Conservation (phyloP, 805 yeast species). For the Monosporozyma servazzii region DNA sequence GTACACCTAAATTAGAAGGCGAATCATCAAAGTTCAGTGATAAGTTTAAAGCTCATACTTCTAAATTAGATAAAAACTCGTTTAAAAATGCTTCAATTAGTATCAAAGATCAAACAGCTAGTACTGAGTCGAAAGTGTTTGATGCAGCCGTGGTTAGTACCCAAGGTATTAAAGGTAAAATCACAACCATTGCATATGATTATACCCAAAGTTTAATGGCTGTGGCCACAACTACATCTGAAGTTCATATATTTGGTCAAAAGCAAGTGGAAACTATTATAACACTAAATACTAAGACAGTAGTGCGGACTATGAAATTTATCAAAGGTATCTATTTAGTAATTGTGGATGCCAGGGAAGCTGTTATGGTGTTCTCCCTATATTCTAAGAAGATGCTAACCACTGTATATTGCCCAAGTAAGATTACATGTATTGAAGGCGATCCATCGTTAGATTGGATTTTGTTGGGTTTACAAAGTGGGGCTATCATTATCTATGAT, state of each 20-base stretch:
- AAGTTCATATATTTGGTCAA: slow-evolving; percentile 78
- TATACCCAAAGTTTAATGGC: slow-evolving; percentile 85
- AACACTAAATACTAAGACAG: slow-evolving; percentile 40
- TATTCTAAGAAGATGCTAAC: slow-evolving; percentile 52
- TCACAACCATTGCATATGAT: slow-evolving; percentile 66
- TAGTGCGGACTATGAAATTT: slow-evolving; percentile 50
- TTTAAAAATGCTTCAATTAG: slow-evolving; percentile 20
- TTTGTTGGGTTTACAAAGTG: slow-evolving; percentile 69
- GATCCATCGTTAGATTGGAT: slow-evolving; percentile 91
- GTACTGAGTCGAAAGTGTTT: slow-evolving; percentile 24
- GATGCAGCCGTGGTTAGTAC: slow-evolving; percentile 27
- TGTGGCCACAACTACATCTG: slow-evolving; percentile 58
- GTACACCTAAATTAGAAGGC: neutral
- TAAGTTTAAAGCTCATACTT: neutral
- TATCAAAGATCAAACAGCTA: slow-evolving; percentile 25
- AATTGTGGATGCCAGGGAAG: slow-evolving; percentile 53
- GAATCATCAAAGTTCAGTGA: neutral
- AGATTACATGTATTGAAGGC: slow-evolving; percentile 57
- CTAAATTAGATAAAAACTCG: neutral
- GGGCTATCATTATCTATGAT: slow-evolving; percentile 63
- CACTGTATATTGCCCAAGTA: slow-evolving; percentile 52
- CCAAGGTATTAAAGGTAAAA: slow-evolving; percentile 58
- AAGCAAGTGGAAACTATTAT: slow-evolving; percentile 65
- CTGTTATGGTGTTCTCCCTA: slow-evolving; percentile 61
- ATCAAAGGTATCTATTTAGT: slow-evolving; percentile 76